Conservation (phyloP, 345 rosid genomes). For the Barbarea vulgaris region DNA sequence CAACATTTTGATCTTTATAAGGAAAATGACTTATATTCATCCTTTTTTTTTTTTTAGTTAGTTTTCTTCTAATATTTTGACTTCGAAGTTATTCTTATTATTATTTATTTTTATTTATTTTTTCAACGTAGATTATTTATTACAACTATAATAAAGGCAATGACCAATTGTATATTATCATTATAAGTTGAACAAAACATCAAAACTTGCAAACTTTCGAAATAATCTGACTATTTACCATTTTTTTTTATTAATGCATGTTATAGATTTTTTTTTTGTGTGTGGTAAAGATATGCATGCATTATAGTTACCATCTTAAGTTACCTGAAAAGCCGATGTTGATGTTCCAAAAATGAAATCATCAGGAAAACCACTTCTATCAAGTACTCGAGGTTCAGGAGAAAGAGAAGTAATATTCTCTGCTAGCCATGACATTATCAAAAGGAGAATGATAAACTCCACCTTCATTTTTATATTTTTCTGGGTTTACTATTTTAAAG, state of each 20-base stretch:
- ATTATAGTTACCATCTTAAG: not conserved
- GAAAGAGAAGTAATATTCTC: not conserved
- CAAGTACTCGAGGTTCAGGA: conserved; percentile 3
- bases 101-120: no score
- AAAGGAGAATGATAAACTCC: conserved; percentile 1
- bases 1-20: not conserved
- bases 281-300: not conserved
- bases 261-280: no score
- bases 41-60: no score
- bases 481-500: not conserved
- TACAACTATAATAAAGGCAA: not conserved
- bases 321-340: conserved; percentile 37
- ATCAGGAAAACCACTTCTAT: conserved; percentile 26
- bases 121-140: not conserved
- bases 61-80: not conserved
- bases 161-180: not conserved
- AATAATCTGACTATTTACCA: not conserved
- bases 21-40: not conserved
- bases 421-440: not conserved
- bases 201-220: not conserved
- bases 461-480: conserved; percentile 1
- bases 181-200: not conserved
- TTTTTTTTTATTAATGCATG: not conserved
- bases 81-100: not conserved
- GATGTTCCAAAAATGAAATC: conserved; percentile 44